Evolutionary conservation across 2,329 filamentous ascomycete genomes (phyloP).

Genomic region (Alternaria postmessia): DNA sequence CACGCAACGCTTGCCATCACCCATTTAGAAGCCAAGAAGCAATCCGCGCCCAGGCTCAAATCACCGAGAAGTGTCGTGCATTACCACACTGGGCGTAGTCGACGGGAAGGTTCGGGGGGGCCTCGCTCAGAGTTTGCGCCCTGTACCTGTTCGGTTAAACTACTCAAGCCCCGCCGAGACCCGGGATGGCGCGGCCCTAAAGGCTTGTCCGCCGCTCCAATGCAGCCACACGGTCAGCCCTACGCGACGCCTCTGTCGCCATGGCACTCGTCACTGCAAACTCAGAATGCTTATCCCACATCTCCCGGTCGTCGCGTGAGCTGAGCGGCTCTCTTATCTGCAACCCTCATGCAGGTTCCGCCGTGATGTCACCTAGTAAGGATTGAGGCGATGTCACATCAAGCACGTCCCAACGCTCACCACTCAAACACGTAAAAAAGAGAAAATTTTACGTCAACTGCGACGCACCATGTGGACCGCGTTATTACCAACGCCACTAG

Average conservation of each 20-base stretch:
- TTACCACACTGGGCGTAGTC: conserved; percentile 21
- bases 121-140: conserved; percentile 12
- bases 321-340: conserved; percentile 1
- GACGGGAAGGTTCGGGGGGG: conserved; percentile 24
- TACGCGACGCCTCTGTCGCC: conserved; percentile 16
- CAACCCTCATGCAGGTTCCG: not conserved
- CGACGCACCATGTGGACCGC: conserved; percentile 39
- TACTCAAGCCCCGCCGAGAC: conserved; percentile 29
- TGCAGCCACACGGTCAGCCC: conserved; percentile 14
- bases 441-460: conserved; percentile 46
- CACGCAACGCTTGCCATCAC: not conserved
- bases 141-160: conserved; percentile 26
- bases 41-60: not conserved
- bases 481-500: conserved; percentile 17
- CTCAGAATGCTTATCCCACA: not conserved
- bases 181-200: conserved; percentile 26
- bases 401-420: conserved; percentile 32
- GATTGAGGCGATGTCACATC: conserved; percentile 15
- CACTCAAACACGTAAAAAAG: conserved; percentile 22
- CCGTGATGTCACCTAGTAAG: not conserved
- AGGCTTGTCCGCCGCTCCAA: conserved; percentile 33
- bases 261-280: conserved; percentile 9
- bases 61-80: conserved; percentile 22
- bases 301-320: not conserved
- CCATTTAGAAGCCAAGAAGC: not conserved